Evolutionary conservation across 2,329 filamentous ascomycete genomes (phyloP).

Genomic region (Xylaria hypoxylon): DNA sequence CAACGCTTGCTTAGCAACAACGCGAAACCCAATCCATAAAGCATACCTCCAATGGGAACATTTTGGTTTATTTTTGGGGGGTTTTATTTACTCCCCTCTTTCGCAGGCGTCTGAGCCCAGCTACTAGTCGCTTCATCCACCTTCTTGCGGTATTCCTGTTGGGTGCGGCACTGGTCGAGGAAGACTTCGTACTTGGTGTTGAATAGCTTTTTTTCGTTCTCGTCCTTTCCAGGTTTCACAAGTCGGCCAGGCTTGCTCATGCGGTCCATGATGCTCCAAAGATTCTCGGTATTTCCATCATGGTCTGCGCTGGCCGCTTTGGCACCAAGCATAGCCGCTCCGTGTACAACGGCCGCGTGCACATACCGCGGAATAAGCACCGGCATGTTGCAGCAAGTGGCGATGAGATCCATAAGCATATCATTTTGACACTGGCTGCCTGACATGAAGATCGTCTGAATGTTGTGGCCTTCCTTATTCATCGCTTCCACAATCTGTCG

Average conservation of each 20-base stretch:
- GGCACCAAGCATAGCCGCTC: constrained; percentile 97
- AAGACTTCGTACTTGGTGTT: constrained; percentile 96
- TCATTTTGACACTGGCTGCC: constrained; percentile 97
- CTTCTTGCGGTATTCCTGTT: constrained; percentile 82
- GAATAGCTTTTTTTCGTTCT: constrained; percentile 81
- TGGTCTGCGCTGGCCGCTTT: constrained; percentile 90
- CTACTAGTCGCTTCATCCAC: constrained; percentile 72
- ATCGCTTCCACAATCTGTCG: constrained; percentile 94
- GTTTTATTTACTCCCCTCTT: constrained; percentile 9
- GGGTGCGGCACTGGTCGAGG: constrained; percentile 87
- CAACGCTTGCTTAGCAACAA: constrained; percentile 13
- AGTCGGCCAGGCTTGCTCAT: constrained; percentile 94
- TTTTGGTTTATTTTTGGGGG: too few species aligned
- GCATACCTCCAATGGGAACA: neutral
- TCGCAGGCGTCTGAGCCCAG: constrained; percentile 47
- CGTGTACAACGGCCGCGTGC: constrained; percentile 94
- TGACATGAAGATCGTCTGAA: constrained; percentile 97
- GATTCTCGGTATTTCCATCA: constrained; percentile 81
- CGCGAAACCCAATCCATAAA: constrained; percentile 5
- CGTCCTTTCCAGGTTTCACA: constrained; percentile 78
- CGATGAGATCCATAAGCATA: constrained; percentile 90
- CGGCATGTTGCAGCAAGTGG: constrained; percentile 90
- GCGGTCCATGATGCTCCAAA: constrained; percentile 98
- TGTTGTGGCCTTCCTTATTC: constrained; percentile 88
- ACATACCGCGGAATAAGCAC: constrained; percentile 95